Percentiles rank a stretch among this genome's conserved stretches.
These are phyloP conservation scores for Hagleromyces aurorensis DNA, from an alignment of 805 yeast genomes.

Conservation along the genomic window DNA sequence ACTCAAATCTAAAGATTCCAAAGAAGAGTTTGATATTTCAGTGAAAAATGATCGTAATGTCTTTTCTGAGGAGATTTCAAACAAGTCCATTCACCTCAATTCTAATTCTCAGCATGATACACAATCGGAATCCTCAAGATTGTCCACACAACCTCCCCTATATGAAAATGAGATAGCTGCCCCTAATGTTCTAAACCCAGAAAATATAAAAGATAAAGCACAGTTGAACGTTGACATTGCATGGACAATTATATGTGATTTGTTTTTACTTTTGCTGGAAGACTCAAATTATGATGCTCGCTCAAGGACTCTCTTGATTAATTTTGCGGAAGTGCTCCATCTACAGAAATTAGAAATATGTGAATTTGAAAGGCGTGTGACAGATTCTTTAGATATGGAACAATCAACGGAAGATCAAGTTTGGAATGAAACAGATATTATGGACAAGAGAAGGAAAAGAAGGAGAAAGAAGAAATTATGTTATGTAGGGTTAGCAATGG, in stretches of 20 bases:
- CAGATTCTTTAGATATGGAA: constrained; percentile 85
- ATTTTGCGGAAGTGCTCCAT: constrained; percentile 56
- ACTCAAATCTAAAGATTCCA: constrained; percentile 4
- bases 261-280: constrained; percentile 69
- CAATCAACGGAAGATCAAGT: constrained; percentile 64
- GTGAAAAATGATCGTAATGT: too few species aligned
- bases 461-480: constrained; percentile 62
- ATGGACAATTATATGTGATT: constrained; percentile 92
- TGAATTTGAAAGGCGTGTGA: constrained; percentile 85
- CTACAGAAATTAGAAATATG: constrained; percentile 60
- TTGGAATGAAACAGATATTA: constrained; percentile 63
- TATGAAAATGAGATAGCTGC: too few species aligned
- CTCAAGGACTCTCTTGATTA: constrained; percentile 68
- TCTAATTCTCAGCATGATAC: constrained; percentile 2
- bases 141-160: too few species aligned
- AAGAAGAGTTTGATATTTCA: too few species aligned
- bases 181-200: constrained; percentile 23
- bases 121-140: too few species aligned
- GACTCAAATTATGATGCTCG: constrained; percentile 87
- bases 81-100: neutral
- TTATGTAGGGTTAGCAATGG: constrained; percentile 89
- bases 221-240: constrained; percentile 62
- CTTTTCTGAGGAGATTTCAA: neutral
- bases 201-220: constrained; percentile 30
- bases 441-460: constrained; percentile 62